Evolutionary conservation across 1,284 basidiomycete species (phyloP), one percentile per base, ranked within the genome.

Genomic region (Ganoderma leucocontextum): DNA sequence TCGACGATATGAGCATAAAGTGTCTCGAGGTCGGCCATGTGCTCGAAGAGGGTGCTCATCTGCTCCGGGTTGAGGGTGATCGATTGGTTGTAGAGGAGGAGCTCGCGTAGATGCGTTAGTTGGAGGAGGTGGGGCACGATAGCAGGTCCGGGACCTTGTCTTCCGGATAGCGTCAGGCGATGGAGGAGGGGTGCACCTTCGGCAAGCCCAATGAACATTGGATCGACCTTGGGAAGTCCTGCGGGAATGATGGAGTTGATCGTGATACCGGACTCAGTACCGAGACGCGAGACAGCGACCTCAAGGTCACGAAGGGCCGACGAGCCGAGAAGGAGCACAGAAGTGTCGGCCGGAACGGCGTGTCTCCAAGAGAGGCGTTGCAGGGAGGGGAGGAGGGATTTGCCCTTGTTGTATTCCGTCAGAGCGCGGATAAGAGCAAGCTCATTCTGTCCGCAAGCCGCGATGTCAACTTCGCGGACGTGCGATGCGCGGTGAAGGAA

Each of bases 281-380:
- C 47, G n/a, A 64, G 60, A 17, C 61, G 63, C n/a, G 66, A 66
- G 22, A 62, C 49, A 35, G 59, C 62, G 7, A 72, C 36, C 33
- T 70, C 67, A 1, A 72, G 57, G 25, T 63, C 49, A 3, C 41
- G 60, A 12, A 72, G 63, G 5, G 66, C 65, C 4, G 63, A 58
- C 1, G 71, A 69, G 25, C 25, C 22, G 5, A 72, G 19, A 29
- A 61, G 33, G 13, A 67, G 66, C 4, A 68, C 44, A 4, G 71
- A 49, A 0, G 58, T 65, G 38, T 72, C 71, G 4, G 58, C 44
- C 15, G 69, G 49, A 2, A 66, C 35, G 2, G 64, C 62, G 41
- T 70, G 67, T 17, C 71, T 58, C 71, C 71, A 72, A 3, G 60
- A 52, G 9, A 72, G 64, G 3, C 35, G 62, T 25, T 62, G 67